Conservation (phyloP, 176 grass and related monocot genomes). For the Aegilops speltoides region DNA sequence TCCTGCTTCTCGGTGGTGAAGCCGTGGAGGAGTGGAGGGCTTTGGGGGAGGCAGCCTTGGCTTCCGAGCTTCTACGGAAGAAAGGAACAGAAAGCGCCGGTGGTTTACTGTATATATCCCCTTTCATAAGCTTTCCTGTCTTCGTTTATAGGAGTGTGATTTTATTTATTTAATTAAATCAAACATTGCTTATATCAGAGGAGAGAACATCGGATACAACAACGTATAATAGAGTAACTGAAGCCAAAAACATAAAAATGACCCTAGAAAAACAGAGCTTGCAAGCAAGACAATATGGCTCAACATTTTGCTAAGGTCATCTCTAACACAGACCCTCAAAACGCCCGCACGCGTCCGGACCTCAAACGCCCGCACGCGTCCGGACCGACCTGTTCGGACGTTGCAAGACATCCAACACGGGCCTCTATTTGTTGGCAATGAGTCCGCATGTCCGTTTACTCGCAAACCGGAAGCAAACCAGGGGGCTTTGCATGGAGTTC, state of each 20-base stretch:
- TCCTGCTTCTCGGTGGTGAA: constrained; percentile 12
- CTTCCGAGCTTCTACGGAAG: constrained; percentile 16
- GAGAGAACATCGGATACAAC: not conserved
- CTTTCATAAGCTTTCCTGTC: not conserved
- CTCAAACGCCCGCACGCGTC: too few species aligned
- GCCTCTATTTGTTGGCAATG: too few species aligned
- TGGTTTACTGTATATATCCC: not conserved
- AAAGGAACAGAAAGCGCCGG: constrained; percentile 16
- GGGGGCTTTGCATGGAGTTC: too few species aligned
- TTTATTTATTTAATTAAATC: not conserved
- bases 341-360: too few species aligned
- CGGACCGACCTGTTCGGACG: too few species aligned
- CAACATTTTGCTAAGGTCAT: too few species aligned
- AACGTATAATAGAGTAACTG: not conserved
- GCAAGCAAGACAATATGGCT: too few species aligned
- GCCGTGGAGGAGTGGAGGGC: not conserved
- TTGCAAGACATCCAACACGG: too few species aligned
- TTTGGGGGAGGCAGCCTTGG: not conserved
- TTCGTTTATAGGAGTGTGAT: not conserved
- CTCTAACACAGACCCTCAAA: too few species aligned
- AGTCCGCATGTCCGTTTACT: too few species aligned
- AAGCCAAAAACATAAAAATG: not conserved
- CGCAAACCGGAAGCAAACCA: too few species aligned
- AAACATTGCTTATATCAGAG: not conserved
- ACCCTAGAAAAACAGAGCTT: not conserved